A percentile compares a stretch with the other conserved stretches of the same genome.
Conservation (phyloP, 371 early-diverging fungal genomes). For the Mortierella sp. region DNA sequence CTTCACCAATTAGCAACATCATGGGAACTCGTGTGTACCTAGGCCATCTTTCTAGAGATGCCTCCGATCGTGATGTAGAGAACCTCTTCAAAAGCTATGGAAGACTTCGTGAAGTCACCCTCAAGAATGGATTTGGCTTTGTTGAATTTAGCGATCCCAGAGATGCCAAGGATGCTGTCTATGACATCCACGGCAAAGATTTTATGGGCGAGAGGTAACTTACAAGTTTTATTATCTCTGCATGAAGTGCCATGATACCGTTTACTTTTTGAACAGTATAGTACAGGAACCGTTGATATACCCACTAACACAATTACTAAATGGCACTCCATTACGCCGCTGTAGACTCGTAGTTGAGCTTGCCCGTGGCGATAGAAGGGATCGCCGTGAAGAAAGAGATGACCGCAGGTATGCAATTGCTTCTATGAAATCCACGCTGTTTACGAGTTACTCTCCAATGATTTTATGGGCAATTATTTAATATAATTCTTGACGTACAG, state of each 20-base stretch:
- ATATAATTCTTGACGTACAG: conserved; percentile 18
- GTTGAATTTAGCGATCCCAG: conserved; percentile 78
- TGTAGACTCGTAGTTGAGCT: conserved; percentile 79
- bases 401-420: conserved; percentile 44
- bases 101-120: conserved; percentile 78
- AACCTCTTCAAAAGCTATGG: conserved; percentile 76
- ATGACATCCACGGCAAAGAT: conserved; percentile 75
- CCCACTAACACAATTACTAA: too few species aligned
- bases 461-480: not conserved
- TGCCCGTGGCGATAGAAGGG: conserved; percentile 73
- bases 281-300: too few species aligned
- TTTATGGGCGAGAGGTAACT: conserved; percentile 83
- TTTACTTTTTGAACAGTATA: too few species aligned
- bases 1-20: conserved; percentile 2
- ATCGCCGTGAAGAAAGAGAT: conserved; percentile 61
- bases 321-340: not conserved
- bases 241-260: not conserved
- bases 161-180: conserved; percentile 84
- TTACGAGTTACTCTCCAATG: not conserved
- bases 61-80: conserved; percentile 77
- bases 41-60: conserved; percentile 78
- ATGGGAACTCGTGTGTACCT: conserved; percentile 79
- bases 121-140: conserved; percentile 83
- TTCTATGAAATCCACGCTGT: conserved; percentile 7
- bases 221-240: not conserved